Evolutionary conservation across 352 stramenopile species (phyloP).

Genomic region (Phytophthora pinifolia): DNA sequence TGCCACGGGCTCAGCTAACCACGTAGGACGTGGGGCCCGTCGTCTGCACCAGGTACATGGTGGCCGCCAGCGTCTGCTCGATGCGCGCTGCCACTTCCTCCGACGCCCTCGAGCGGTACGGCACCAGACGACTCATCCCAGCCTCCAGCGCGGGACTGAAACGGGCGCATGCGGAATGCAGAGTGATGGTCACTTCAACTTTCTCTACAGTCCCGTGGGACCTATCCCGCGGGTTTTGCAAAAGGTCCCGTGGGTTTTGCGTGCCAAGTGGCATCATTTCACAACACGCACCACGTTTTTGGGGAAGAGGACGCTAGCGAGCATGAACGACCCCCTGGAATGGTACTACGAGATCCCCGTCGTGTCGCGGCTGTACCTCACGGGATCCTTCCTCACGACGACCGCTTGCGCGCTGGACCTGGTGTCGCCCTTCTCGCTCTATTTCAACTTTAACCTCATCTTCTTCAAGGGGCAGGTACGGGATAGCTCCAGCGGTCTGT

Average conservation of each 20-base stretch:
- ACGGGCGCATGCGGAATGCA: constrained; percentile 6
- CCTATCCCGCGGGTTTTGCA: not conserved
- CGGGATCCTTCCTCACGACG: constrained; percentile 96
- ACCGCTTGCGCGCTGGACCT: constrained; percentile 96
- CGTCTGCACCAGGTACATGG: constrained; percentile 85
- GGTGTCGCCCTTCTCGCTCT: constrained; percentile 96
- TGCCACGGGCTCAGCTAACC: constrained; percentile 21
- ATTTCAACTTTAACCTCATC: constrained; percentile 96
- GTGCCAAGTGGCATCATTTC: constrained; percentile 42
- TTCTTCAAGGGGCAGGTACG: constrained; percentile 95
- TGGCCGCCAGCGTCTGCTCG: constrained; percentile 58
- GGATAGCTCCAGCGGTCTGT: too few relatives aligned
- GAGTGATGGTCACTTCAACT: constrained; percentile 40
- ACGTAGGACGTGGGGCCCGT: constrained; percentile 78
- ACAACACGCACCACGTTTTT: constrained; percentile 8
- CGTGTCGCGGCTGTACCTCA: constrained; percentile 98
- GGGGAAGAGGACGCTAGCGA: constrained; percentile 3
- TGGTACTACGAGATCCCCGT: constrained; percentile 99
- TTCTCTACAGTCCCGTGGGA: constrained; percentile 1
- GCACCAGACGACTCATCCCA: constrained; percentile 62
- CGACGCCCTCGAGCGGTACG: constrained; percentile 62
- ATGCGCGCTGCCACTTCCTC: constrained; percentile 54
- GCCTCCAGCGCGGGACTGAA: not conserved
- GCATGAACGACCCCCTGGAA: constrained; percentile 88
- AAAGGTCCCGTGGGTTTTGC: too few relatives aligned